Evolutionary conservation across 108 stramenopile species (phyloP).

Genomic region (Nannochloropsis oceanica): DNA sequence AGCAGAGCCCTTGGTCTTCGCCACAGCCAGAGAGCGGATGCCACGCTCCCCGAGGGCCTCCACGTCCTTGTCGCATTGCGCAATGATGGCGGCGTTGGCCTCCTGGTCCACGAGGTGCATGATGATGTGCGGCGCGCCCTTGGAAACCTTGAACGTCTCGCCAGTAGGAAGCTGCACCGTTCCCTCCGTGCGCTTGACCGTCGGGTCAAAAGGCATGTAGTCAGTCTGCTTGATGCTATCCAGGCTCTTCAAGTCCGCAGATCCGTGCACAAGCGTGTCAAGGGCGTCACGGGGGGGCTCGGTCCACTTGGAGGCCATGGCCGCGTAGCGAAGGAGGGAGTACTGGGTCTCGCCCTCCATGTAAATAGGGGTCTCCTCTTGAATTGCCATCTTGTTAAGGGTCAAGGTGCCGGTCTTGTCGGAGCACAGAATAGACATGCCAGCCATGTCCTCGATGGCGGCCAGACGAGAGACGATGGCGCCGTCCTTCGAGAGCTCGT

Average conservation of each 20-base stretch:
- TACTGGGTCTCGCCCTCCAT: conserved; percentile 7
- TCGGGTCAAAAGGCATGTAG: conserved; percentile 60
- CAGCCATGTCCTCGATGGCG: conserved; percentile 60
- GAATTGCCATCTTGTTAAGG: conserved; percentile 54
- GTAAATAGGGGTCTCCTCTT: conserved; percentile 39
- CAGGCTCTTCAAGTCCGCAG: conserved; percentile 1
- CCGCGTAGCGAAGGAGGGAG: conserved; percentile 3
- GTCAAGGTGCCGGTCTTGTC: conserved; percentile 77
- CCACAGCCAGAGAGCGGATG: conserved; percentile 52
- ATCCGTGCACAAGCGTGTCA: conserved; percentile 3
- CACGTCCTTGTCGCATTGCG: conserved; percentile 38
- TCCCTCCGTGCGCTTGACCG: conserved; percentile 53
- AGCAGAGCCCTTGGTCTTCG: conserved; percentile 37
- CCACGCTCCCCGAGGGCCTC: conserved; percentile 49
- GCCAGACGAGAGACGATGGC: conserved; percentile 58
- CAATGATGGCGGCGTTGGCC: background rate
- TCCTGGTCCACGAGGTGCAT: conserved; percentile 24
- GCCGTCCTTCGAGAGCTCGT: conserved; percentile 34
- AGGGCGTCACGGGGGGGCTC: conserved; percentile 9
- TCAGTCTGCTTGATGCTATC: conserved; percentile 21
- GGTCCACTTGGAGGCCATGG: conserved; percentile 18
- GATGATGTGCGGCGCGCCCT: conserved; percentile 60
- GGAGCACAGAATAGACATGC: conserved; percentile 59
- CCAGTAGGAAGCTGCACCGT: background rate
- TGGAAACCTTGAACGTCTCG: conserved; percentile 44